Evolutionary conservation across 2,329 filamentous ascomycete genomes (phyloP).

Genomic region (Hypoxylon sp.): DNA sequence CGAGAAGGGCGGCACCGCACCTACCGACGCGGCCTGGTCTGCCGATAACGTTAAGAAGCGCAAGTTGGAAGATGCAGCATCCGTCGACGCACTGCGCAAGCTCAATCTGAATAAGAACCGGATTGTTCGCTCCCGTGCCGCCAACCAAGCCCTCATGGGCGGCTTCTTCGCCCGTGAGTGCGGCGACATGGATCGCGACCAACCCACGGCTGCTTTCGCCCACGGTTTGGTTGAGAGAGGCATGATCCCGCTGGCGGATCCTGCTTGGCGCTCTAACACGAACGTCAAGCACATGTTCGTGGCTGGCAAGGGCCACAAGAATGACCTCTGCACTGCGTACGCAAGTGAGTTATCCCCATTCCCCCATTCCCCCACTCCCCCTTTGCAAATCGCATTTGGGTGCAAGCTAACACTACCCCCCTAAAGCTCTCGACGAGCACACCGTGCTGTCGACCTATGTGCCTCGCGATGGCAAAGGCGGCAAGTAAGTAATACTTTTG

Average conservation of each 20-base stretch:
- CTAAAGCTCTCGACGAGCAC: constrained; percentile 52
- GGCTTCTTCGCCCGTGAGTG: constrained; percentile 53
- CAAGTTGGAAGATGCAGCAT: constrained; percentile 58
- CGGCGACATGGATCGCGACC: constrained; percentile 46
- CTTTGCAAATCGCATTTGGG: not conserved
- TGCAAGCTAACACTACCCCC: constrained; percentile 25
- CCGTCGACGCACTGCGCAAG: constrained; percentile 46
- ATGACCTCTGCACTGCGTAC: constrained; percentile 58
- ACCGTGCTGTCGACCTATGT: constrained; percentile 57
- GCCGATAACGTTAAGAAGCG: constrained; percentile 69
- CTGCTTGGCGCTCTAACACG: constrained; percentile 42
- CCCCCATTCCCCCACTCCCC: too few relatives aligned
- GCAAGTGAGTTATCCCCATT: constrained; percentile 55
- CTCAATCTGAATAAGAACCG: constrained; percentile 52
- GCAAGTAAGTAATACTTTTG: constrained; percentile 50
- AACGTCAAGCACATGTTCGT: constrained; percentile 59
- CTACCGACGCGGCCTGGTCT: constrained; percentile 65
- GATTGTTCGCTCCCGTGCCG: constrained; percentile 53
- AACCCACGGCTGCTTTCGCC: constrained; percentile 55
- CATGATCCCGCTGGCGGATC: constrained; percentile 51
- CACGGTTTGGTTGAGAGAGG: constrained; percentile 56
- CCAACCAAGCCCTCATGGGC: constrained; percentile 50
- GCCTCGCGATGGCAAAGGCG: constrained; percentile 55
- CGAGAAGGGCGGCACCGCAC: constrained; percentile 66
- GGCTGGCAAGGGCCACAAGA: constrained; percentile 53